These are phyloP conservation scores for Erythrophleum ivorense DNA, from an alignment of 331 rosid genomes.

Conservation along the genomic window DNA sequence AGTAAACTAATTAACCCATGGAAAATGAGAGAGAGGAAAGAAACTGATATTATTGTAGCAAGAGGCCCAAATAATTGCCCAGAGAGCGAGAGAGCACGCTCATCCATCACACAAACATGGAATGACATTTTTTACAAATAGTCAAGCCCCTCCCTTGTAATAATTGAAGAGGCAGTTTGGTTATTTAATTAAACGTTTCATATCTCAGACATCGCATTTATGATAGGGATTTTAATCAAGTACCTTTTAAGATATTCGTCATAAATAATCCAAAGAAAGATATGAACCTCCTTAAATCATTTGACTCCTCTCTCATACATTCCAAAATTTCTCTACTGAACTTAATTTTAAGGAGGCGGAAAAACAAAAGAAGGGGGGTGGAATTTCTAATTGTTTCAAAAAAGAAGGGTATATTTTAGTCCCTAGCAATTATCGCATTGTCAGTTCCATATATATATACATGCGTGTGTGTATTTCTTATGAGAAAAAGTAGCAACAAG, in stretches of 20 bases:
- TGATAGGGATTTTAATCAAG: background rate
- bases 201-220: background rate
- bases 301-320: background rate
- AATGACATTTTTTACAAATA: background rate
- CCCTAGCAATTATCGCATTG: no score
- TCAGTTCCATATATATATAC: no score
- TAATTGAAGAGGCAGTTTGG: background rate
- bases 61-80: background rate
- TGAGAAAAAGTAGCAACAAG: background rate
- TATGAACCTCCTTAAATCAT: background rate
- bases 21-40: background rate
- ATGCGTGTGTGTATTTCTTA: no score
- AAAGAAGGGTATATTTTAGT: no score
- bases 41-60: background rate
- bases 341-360: no score
- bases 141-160: background rate
- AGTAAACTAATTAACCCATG: background rate
- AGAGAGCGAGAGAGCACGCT: background rate
- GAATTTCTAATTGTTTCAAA: no score
- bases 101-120: background rate
- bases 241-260: slow-evolving; percentile 25
- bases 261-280: slow-evolving; percentile 13
- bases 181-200: background rate
- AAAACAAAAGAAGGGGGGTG: no score
- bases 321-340: background rate